Percentiles rank a stretch among this genome's conserved stretches.
These are phyloP conservation scores for Neostapfia colusana DNA, from an alignment of 176 grass and related monocot genomes.

Conservation along the genomic window DNA sequence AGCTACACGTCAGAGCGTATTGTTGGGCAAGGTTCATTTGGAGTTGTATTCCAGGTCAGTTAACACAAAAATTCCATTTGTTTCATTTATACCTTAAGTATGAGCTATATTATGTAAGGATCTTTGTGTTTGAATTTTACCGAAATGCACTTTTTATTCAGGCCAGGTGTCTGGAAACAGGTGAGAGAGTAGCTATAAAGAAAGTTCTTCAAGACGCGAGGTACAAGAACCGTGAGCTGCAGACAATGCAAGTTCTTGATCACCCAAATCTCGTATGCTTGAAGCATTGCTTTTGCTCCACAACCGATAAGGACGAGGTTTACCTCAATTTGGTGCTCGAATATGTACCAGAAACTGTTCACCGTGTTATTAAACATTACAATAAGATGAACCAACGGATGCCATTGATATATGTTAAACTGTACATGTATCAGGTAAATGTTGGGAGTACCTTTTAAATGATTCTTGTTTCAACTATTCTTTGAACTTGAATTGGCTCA, in stretches of 20 bases:
- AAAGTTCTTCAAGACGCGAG: slow-evolving; percentile 83
- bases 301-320: slow-evolving; percentile 67
- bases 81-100: neutral
- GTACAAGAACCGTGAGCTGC: slow-evolving; percentile 86
- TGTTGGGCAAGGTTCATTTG: slow-evolving; percentile 85
- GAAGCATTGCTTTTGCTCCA: slow-evolving; percentile 83
- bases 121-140: neutral
- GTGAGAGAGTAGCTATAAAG: slow-evolving; percentile 77
- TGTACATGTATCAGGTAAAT: slow-evolving; percentile 87
- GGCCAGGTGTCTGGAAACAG: slow-evolving; percentile 80
- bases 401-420: slow-evolving; percentile 77
- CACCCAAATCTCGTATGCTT: slow-evolving; percentile 74
- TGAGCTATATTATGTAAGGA: neutral
- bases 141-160: slow-evolving; percentile 19
- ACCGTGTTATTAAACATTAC: slow-evolving; percentile 73
- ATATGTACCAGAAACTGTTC: slow-evolving; percentile 83
- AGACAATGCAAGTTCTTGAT: slow-evolving; percentile 79
- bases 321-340: slow-evolving; percentile 92
- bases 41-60: slow-evolving; percentile 77
- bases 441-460: slow-evolving; percentile 1
- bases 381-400: slow-evolving; percentile 74
- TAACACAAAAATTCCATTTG: neutral
- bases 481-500: slow-evolving; percentile 4
- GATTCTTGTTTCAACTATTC: slow-evolving; percentile 5
- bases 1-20: slow-evolving; percentile 85